Base-by-base conservation (phyloP, 805 yeast species). In the Yamadazyma paraphyllophila region DNA sequence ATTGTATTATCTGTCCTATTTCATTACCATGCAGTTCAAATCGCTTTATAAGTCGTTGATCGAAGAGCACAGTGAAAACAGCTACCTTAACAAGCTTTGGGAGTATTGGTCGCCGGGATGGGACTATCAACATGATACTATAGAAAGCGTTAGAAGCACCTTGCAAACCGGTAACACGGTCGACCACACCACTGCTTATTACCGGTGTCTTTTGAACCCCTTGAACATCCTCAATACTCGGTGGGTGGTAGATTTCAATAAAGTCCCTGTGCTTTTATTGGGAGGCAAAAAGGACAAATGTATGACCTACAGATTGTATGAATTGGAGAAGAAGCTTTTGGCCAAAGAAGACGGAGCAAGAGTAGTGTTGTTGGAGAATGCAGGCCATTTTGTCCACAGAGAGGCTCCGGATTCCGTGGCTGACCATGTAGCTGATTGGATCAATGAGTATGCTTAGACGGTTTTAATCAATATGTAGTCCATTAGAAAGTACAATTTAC, bases 271-370 rank as follows among this genome's bases (percentile, higher is more conserved):
- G 6, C 56, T 66, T 37, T 49, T 70, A 3, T 34, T 69, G 13
- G 69, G 69, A 2, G 76, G 74, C 0, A 59, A 50, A n/a, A 49
- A 53, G n/a, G 76, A 71, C 47, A 66, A 71, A 27, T 70, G 76
- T 55, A 69, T 71, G 73, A 39, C 53, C 39, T 48, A 50, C 16
- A 46, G 54, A 12, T 35, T 70, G 15, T 64, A 53, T 42, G 61
- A 60, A 30, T 49, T 62, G 39, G 68, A 63, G 42, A 47, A 51
- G 39, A 44, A 31, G 8, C 52, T 52, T 42, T 50, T 63, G 8
- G 27, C 24, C 6, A 46, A 48, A 16, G 55, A 52, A 13, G 49
- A 53, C 2, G 54, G 59, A 5, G 54, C 60, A 25, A 41, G 42
- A 15, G 46, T 47, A 7, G 40, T 44, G 32, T 11, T 51, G 7